Base-by-base conservation (phyloP, 805 yeast genomes). In the Saturnispora gosingensis region DNA sequence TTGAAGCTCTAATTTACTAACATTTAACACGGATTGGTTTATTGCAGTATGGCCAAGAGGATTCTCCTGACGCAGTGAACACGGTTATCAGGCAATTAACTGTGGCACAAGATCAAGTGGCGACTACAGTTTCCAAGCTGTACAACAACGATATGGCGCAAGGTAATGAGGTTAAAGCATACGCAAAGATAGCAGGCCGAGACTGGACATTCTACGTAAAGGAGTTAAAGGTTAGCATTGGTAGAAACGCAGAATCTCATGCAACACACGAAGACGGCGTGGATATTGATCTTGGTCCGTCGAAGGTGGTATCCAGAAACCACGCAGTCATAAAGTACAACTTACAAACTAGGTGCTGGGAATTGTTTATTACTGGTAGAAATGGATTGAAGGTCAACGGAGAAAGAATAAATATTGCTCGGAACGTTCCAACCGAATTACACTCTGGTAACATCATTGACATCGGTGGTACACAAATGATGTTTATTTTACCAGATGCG, bases 381-480 rank as follows among this genome's bases (percentile, higher is more conserved):
- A 93, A 93, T 64, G 99, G 99, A 28, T 88, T 96, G 25, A 83
- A 90, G 60, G 81, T 93, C 25, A 96, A 93, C 69, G 86, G 88
- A 30, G 68, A 66, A n/a, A 72, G 79, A 58, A 54, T 66, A n/a
- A 64, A 60, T 43, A 67, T 75, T 42, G 64, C 72, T 39, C 62
- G 66, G 28, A 67, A 67, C 27, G 59, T 57, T 0, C 73, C 76
- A 3, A 75, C 83, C 13, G 76, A 82, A 11, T 74, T 93, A 51
- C 76, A 77, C 49, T 83, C 95, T 2, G 99, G 99, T n/a, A 86
- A 91, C 42, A 81, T 93, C 16, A 69, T 93, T 52, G 99, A 93
- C 61, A 82, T 93, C 45, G 98, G 98, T 16, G 97, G 97, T 5
- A 89, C 96, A 10, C 98, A 93, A 68, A 93, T 93, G 98, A 91